Percentiles rank a stretch among this genome's conserved stretches.
phyloP scores from a whole-genome alignment of 2,329 filamentous ascomycete genomes.

The Rasamsonia emersonii region DNA sequence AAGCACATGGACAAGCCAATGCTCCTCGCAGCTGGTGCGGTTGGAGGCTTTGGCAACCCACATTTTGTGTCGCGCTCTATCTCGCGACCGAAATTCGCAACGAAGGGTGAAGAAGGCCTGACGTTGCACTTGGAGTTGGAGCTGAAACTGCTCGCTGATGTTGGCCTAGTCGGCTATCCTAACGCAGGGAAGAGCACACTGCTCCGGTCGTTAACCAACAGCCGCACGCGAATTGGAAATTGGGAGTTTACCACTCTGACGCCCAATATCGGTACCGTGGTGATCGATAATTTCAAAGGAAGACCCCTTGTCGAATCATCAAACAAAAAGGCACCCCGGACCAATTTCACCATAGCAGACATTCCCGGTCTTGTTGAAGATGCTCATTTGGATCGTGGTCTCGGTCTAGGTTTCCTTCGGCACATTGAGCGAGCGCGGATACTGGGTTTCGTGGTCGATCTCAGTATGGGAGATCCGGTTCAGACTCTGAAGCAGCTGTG shows the following conservation, averaged over 20 bases:
- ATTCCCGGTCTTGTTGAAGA: slow-evolving; percentile 91
- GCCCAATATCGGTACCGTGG: slow-evolving; percentile 91
- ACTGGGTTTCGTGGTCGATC: slow-evolving; percentile 86
- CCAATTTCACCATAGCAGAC: slow-evolving; percentile 86
- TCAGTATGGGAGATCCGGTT: slow-evolving; percentile 71
- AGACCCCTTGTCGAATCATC: slow-evolving; percentile 49
- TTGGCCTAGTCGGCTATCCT: slow-evolving; percentile 86
- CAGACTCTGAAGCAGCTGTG: slow-evolving; percentile 71
- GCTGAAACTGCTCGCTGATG: slow-evolving; percentile 88
- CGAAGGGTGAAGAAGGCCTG: slow-evolving; percentile 71
- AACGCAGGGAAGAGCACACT: slow-evolving; percentile 96
- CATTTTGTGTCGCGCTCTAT: slow-evolving; percentile 76
- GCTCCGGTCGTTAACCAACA: slow-evolving; percentile 77
- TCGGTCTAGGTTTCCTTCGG: slow-evolving; percentile 84
- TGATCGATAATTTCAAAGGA: slow-evolving; percentile 78
- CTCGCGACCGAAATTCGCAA: slow-evolving; percentile 76
- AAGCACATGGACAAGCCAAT: slow-evolving; percentile 74
- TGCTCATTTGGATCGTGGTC: slow-evolving; percentile 81
- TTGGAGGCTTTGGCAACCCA: slow-evolving; percentile 87
- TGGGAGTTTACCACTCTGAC: slow-evolving; percentile 97
- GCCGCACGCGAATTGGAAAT: slow-evolving; percentile 76
- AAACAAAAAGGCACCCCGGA: slow-evolving; percentile 50
- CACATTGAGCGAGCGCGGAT: slow-evolving; percentile 92
- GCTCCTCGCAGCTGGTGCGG: slow-evolving; percentile 74
- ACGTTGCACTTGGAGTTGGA: slow-evolving; percentile 77